Percentiles rank a stretch among this genome's conserved stretches.
Conservation (phyloP, 1,139 yeast species). For the Yamadazyma blattariae region DNA sequence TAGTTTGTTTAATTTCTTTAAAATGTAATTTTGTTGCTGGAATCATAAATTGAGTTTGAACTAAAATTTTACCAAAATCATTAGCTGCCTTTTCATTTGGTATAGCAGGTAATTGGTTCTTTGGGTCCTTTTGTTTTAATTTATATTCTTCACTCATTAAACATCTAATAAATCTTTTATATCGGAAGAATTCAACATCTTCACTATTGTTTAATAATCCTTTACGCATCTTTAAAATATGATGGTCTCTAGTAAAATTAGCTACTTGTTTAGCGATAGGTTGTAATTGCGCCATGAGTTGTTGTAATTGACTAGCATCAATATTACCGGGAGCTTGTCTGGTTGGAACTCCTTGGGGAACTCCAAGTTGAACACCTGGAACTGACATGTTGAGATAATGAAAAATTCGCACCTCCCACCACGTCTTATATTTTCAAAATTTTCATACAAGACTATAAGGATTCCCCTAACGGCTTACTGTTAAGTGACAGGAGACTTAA, state of each 20-base stretch:
- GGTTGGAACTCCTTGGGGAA: constrained; percentile 11
- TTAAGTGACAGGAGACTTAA: too few relatives aligned
- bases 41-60: constrained; percentile 69
- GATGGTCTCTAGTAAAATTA: constrained; percentile 62
- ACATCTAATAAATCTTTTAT: constrained; percentile 79
- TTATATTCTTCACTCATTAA: constrained; percentile 72
- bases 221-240: constrained; percentile 69
- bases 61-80: constrained; percentile 61
- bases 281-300: constrained; percentile 13
- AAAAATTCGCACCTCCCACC: too few relatives aligned
- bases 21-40: constrained; percentile 75
- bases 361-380: constrained; percentile 16
- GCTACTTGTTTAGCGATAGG: constrained; percentile 56
- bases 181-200: constrained; percentile 77
- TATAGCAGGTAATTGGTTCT: constrained; percentile 56
- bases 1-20: constrained; percentile 62
- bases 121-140: constrained; percentile 51
- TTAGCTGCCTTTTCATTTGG: constrained; percentile 54
- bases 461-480: too few relatives aligned
- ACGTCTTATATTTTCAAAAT: neutral
- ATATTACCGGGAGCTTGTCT: constrained; percentile 2
- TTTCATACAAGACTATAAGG: too few relatives aligned
- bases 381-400: constrained; percentile 11
- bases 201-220: constrained; percentile 72
- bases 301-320: constrained; percentile 10